Conservation (phyloP, 2,329 filamentous ascomycete genomes). For the Raffaelea albimanens region DNA sequence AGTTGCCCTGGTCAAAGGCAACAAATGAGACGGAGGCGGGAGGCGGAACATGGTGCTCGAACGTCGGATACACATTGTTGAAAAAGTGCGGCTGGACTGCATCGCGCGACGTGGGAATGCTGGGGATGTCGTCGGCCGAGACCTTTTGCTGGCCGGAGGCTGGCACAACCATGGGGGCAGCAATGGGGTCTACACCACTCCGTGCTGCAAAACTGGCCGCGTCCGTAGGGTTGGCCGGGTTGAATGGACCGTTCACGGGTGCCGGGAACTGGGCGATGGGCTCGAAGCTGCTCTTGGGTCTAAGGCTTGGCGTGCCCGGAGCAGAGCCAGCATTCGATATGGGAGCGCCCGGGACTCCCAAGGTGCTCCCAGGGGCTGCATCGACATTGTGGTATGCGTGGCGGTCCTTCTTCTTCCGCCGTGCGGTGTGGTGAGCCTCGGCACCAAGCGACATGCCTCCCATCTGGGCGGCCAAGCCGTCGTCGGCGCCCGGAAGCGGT, state of each 20-base stretch:
- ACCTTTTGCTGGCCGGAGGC: constrained; percentile 65
- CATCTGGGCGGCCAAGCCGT: constrained; percentile 61
- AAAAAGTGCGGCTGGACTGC: constrained; percentile 74
- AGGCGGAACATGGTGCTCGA: constrained; percentile 86
- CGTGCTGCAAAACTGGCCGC: constrained; percentile 37
- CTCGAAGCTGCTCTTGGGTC: neutral
- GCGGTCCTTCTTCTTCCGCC: constrained; percentile 86
- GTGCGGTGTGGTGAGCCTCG: constrained; percentile 38
- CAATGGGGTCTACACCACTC: constrained; percentile 23
- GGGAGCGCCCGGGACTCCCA: constrained; percentile 19
- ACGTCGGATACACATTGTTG: constrained; percentile 83
- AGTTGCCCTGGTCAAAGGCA: constrained; percentile 92
- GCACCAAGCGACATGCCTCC: constrained; percentile 60
- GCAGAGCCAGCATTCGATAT: too few species aligned
- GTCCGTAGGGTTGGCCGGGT: constrained; percentile 29
- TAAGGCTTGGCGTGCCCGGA: too few species aligned
- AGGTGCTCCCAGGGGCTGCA: constrained; percentile 55
- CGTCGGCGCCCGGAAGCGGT: constrained; percentile 29
- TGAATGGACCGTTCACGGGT: constrained; percentile 43
- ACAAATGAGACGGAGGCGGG: constrained; percentile 83
- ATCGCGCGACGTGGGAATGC: constrained; percentile 79
- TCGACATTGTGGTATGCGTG: constrained; percentile 88
- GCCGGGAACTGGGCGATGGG: constrained; percentile 48
- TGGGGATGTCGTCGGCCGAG: constrained; percentile 87
- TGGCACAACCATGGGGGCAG: constrained; percentile 37